Evolutionary conservation across 2,329 filamentous ascomycete genomes (phyloP).

Genomic region (Salinomyces thailandicus): DNA sequence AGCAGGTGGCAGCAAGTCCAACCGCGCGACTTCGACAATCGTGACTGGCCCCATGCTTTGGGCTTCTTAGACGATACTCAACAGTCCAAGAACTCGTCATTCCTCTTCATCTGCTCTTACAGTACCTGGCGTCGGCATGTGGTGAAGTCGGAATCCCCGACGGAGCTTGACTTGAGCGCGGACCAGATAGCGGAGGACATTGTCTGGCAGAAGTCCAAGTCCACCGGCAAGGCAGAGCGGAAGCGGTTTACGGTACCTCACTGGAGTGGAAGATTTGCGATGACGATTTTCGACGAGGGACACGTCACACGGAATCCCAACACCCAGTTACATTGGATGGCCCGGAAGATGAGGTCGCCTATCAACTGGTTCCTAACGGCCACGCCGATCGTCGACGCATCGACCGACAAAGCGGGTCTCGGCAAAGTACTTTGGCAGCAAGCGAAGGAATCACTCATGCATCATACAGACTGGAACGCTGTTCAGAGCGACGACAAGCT

Average conservation of each 20-base stretch:
- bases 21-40: no score
- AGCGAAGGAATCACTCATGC: neutral
- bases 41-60: no score
- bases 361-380: conserved; percentile 1
- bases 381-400: neutral
- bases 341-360: neutral
- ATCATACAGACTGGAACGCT: no score
- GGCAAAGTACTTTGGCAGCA: neutral
- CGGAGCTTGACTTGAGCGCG: neutral
- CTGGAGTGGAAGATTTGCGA: neutral
- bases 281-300: neutral
- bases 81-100: neutral
- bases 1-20: no score
- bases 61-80: no score
- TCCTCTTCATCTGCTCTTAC: neutral
- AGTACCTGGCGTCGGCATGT: neutral
- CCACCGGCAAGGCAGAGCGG: neutral
- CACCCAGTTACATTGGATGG: neutral
- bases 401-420: neutral
- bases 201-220: neutral
- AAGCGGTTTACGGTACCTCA: neutral
- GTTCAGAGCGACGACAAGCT: no score
- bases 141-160: neutral
- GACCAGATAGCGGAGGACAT: neutral
- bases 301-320: neutral